These are phyloP conservation scores for Chrysopogon serrulatus DNA, from an alignment of 176 grass and related monocot genomes.

Conservation along the genomic window DNA sequence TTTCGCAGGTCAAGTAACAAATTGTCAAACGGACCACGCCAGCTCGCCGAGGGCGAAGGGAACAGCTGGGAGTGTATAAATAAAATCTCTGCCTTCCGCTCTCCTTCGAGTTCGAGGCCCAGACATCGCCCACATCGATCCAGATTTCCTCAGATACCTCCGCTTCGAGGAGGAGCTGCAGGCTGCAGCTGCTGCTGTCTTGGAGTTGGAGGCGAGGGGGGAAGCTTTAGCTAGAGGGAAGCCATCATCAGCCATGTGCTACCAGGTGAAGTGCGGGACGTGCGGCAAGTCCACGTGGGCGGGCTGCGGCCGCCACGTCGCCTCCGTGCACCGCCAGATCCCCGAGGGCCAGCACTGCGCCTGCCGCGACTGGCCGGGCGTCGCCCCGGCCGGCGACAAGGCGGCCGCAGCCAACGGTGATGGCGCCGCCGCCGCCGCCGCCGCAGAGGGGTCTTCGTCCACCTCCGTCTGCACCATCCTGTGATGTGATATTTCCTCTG, in stretches of 20 bases:
- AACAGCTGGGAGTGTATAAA: background rate
- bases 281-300: conserved; percentile 86
- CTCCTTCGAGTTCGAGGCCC: background rate
- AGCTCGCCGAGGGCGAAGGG: background rate
- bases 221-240: background rate
- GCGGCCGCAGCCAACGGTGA: background rate
- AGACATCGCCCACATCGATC: background rate
- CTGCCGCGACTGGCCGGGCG: conserved; percentile 79
- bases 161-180: background rate
- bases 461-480: conserved; percentile 28
- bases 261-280: conserved; percentile 59
- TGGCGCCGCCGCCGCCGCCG: background rate
- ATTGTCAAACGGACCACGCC: background rate
- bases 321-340: conserved; percentile 65
- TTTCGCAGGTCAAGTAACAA: background rate
- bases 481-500: background rate
- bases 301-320: conserved; percentile 75
- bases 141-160: background rate
- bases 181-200: background rate
- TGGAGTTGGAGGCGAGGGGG: background rate
- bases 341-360: conserved; percentile 73
- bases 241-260: conserved; percentile 41
- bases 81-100: background rate
- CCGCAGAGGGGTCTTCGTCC: background rate
- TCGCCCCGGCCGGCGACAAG: conserved; percentile 9